A percentile compares a stretch with the other conserved stretches of the same genome.
Evolutionary conservation across 2,329 filamentous ascomycete species (phyloP).

Genomic region (Alternaria brassicicola): DNA sequence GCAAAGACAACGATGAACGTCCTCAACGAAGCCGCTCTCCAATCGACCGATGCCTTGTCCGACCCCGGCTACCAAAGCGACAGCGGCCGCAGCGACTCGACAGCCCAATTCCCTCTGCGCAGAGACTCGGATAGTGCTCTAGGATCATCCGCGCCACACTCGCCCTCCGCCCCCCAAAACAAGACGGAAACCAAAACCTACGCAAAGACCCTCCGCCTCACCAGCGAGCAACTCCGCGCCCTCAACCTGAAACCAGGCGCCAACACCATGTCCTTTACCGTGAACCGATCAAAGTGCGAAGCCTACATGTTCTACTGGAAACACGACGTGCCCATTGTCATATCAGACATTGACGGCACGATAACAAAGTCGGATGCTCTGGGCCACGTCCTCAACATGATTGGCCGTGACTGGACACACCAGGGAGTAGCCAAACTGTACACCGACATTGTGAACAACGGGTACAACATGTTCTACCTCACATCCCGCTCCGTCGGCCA

Average conservation of each 20-base stretch:
- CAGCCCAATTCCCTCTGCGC: slow-evolving; percentile 63
- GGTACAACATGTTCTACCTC: slow-evolving; percentile 98
- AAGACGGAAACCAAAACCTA: slow-evolving; percentile 81
- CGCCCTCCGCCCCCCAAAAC: slow-evolving; percentile 51
- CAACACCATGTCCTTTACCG: slow-evolving; percentile 94
- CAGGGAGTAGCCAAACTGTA: slow-evolving; percentile 96
- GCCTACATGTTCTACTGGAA: slow-evolving; percentile 95
- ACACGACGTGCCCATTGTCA: slow-evolving; percentile 89
- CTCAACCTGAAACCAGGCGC: slow-evolving; percentile 82
- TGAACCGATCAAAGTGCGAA: slow-evolving; percentile 90
- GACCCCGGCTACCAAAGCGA: slow-evolving; percentile 97
- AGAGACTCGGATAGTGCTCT: slow-evolving; percentile 74
- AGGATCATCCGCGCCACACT: slow-evolving; percentile 65
- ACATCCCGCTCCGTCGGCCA: slow-evolving; percentile 93
- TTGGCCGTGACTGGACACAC: slow-evolving; percentile 98
- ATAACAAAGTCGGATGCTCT: slow-evolving; percentile 97
- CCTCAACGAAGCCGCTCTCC: slow-evolving; percentile 59
- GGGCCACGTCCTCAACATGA: slow-evolving; percentile 94
- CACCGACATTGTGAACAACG: slow-evolving; percentile 91
- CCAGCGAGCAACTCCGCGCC: slow-evolving; percentile 91
- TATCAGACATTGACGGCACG: slow-evolving; percentile 97
- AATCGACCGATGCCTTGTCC: slow-evolving; percentile 79
- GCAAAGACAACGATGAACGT: slow-evolving; percentile 62
- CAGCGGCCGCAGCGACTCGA: slow-evolving; percentile 67
- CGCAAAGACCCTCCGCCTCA: slow-evolving; percentile 93